Base-by-base conservation (phyloP, 306 rosid genomes). In the Hippophae rhamnoides region DNA sequence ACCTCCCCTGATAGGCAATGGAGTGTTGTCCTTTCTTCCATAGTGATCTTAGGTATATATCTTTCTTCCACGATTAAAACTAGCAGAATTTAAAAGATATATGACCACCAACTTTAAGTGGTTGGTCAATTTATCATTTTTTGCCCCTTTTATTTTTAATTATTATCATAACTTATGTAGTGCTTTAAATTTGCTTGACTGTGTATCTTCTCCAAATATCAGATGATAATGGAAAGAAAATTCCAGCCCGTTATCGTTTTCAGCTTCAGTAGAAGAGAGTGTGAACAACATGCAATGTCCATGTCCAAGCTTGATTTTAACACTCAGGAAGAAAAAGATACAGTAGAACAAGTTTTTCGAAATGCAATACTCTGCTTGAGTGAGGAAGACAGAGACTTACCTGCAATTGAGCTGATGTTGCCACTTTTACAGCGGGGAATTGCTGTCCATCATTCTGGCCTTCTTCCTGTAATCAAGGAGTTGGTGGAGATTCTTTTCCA, bases 401-500 rank as follows among this genome's bases (percentile, higher is more conserved):
- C 98, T 58, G 98, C 98, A 25, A 88, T 92, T 66, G 95, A 87
- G 78, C 70, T 78, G 74, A 92, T 92, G 89, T 62, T 87, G 74
- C 98, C 98, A 40, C 85, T 88, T 47, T 96, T 92, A 71, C 87
- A 85, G 81, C 89, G 96, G 58, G 98, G 98, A 56, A 87, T 92
- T 80, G 95, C 95, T 41, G 96, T 92, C 71, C 98, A 92, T 79
- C 98, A 92, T 69, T 92, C 98, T 69, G 98, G 98, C 63, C 98
- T 92, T 76, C 98, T 92, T 68, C 98, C 98, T 58, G 96, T 92
- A 52, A 79, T 87, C 69, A 92, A 92, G 81, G 98, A 92, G 76
- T 77, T 92, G 79, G 98, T 92, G 6, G 96, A 87, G 76, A 80
- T 92, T 65, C 98, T 92, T 71, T 87, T 92, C 79, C 98, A 92